Conservation (phyloP, 2,329 filamentous ascomycete species). For the Aspergillus novofumigatus region DNA sequence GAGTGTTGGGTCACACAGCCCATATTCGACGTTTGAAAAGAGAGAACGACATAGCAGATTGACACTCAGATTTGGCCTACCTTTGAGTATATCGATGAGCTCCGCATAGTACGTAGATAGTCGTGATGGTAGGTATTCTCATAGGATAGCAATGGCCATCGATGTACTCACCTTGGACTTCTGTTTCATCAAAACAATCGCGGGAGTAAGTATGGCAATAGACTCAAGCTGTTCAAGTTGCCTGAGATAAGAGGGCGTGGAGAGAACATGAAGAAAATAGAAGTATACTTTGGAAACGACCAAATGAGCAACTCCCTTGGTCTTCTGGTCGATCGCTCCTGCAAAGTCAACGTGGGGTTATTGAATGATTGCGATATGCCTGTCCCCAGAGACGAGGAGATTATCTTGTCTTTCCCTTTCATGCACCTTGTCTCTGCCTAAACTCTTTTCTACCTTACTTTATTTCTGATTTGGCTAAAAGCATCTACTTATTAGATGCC, state of each 20-base stretch:
- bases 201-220: neutral
- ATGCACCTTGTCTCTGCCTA: neutral
- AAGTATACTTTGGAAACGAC: neutral
- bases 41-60: neutral
- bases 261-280: no score
- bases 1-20: conserved; percentile 5
- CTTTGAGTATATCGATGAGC: neutral
- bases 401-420: neutral
- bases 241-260: neutral
- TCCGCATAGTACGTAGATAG: neutral
- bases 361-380: conserved; percentile 3
- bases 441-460: neutral
- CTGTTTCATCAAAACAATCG: no score
- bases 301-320: neutral
- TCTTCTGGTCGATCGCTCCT: conserved; percentile 10
- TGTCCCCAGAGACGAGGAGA: neutral
- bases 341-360: conserved; percentile 9
- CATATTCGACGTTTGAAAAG: neutral
- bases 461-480: neutral
- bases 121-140: neutral
- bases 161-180: neutral
- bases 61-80: neutral
- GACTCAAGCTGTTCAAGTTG: neutral
- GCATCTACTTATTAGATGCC: neutral
- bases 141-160: neutral